Base-by-base conservation (phyloP, 2,329 filamentous ascomycete species). In the Aspergillus terreus region DNA sequence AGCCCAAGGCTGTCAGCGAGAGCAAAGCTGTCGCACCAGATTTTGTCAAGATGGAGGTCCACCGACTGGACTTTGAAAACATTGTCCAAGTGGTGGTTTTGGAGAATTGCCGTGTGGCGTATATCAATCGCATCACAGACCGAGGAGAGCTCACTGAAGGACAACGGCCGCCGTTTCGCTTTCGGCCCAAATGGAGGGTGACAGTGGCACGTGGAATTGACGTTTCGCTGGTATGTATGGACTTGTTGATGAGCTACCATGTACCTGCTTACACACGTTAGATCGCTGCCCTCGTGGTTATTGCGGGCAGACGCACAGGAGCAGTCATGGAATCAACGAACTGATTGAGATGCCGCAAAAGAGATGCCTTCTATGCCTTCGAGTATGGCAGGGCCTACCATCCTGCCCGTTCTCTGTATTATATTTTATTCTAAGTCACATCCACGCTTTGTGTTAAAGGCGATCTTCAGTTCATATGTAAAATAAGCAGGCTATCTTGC, bases 221-320 rank as follows among this genome's bases (percentile, higher is more conserved):
- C 50, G 32, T 59, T 17, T 51, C 54, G n/a, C 15, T 58, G 45
- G 56, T 58, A 33, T 46, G 41, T 49, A 50, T 2, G 21, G 7
- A 35, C 42, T 41, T 38, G 6, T 3, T 17, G 11, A 32, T 17
- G 14, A 10, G 6, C 17, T 35, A 12, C n/a, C 11, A 15, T 49
- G 17, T 19, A 14, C 1, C 36, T 23, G n/a, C 46, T 19, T 7
- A 19, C 11, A n/a, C 19, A 19, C 41, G 10, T 27, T 48, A 58
- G 55, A 53, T 59, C 32, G 55, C 53, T 1, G 57, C 58, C 21
- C 47, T 52, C 2, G 55, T 54, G 14, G 57, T 59, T 12, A 58
- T 58, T 50, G n/a, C 58, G 10, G 57, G 57, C 2, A 53, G 57
- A 10, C 45, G 46, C n/a, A 50, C 33, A 6, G 48, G 47, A 5